A percentile compares a stretch with the other conserved stretches of the same genome.
Conservation (phyloP, 208 protist genomes). For the Naegleria lovaniensis region DNA sequence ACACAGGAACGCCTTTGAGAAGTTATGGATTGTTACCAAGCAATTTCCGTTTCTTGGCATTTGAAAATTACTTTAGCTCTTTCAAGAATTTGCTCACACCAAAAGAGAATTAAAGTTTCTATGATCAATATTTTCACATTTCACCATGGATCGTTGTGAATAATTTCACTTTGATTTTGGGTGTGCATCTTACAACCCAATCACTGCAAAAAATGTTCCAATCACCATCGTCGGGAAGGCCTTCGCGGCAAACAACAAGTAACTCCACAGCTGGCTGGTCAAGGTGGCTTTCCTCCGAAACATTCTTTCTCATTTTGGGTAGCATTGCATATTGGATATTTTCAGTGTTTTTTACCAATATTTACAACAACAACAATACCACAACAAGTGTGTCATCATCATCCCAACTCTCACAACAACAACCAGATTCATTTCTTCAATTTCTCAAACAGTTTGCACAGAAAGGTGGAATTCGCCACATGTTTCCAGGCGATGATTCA, state of each 20-base stretch:
- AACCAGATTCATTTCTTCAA: neutral
- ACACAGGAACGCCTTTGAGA: neutral
- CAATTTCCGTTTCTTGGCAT: neutral
- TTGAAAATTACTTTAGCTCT: slow-evolving; percentile 19
- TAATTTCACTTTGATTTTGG: too few relatives aligned
- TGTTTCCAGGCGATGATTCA: slow-evolving; percentile 23
- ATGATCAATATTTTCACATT: too few relatives aligned
- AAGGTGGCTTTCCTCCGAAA: neutral
- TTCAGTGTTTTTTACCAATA: neutral
- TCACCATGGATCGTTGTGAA: too few relatives aligned
- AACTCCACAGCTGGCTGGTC: neutral
- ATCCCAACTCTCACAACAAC: neutral
- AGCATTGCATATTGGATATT: neutral
- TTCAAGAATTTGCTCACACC: neutral
- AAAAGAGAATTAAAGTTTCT: neutral
- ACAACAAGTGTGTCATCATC: neutral
- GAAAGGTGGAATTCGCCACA: neutral
- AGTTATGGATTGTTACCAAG: slow-evolving; percentile 5
- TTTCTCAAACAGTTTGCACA: neutral
- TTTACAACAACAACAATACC: neutral
- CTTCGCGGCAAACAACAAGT: too few relatives aligned
- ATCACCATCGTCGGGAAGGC: too few relatives aligned
- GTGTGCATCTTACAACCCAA: too few relatives aligned
- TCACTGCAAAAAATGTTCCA: too few relatives aligned
- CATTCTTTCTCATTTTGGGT: neutral